Evolutionary conservation across 371 early-diverging fungal genomes (phyloP).

Genomic region (Mortierella sp.): DNA sequence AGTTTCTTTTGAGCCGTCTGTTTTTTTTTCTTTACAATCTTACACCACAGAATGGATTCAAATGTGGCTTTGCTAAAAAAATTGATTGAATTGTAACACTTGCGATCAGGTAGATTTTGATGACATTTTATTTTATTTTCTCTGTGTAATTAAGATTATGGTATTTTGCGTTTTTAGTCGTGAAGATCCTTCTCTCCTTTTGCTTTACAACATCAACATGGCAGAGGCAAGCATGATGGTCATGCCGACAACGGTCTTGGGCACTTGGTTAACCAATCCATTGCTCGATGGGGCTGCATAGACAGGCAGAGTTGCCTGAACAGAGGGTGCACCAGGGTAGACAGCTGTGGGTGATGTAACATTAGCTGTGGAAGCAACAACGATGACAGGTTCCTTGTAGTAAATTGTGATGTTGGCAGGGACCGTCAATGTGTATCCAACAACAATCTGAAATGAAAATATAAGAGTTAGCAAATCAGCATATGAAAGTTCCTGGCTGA

Average conservation of each 20-base stretch:
- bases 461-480: background rate
- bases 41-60: conserved; percentile 13
- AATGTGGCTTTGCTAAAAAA: conserved; percentile 5
- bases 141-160: background rate
- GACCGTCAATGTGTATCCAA: conserved; percentile 29
- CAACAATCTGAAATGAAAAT: conserved; percentile 19
- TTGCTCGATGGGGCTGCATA: conserved; percentile 22
- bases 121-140: no score
- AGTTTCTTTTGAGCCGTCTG: conserved; percentile 31
- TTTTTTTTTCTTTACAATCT: background rate
- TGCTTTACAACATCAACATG: conserved; percentile 20
- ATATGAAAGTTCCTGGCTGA: background rate
- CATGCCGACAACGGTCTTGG: conserved; percentile 33
- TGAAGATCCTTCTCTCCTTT: no score
- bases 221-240: conserved; percentile 33
- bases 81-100: background rate
- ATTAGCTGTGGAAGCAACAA: conserved; percentile 24
- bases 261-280: conserved; percentile 30
- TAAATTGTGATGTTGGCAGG: conserved; percentile 13
- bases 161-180: no score
- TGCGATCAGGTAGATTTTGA: background rate
- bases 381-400: conserved; percentile 36
- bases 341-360: conserved; percentile 26
- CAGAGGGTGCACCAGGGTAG: conserved; percentile 18
- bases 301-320: conserved; percentile 32